Evolutionary conservation across 768 basidiomycete genomes (phyloP), one percentile per base, ranked within the genome.

Genomic region (Hortiboletus flavorubellus): DNA sequence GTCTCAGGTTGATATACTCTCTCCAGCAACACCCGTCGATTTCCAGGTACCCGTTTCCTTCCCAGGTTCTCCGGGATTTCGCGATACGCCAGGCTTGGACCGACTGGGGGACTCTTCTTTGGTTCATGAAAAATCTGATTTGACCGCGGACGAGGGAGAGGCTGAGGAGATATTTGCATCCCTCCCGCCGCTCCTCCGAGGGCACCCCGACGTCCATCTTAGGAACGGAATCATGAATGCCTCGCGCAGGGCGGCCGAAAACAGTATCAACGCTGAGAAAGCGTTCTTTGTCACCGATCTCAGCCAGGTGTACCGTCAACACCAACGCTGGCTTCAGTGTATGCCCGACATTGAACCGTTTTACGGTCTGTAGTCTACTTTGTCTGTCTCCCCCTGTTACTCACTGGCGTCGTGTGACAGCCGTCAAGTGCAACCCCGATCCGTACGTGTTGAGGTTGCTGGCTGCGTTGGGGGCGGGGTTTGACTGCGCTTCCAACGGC

Each of bases 381-480:
- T 55, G n/a, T 49, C 40, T 34, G 46, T 56, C 7, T 54, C 50
- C 59, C 66, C 64, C 57, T 66, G 62, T 66, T 65, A 44, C 65
- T 68, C 56, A 68, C 58, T 46, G 51, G 16, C 31, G 56, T 61
- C 58, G 21, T 48, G 59, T 59, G 61, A 51, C 68, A 93, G 93
- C 97, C 56, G 85, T 98, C 67, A 99, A 99, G 76, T 97, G 93
- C 75, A 99, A 99, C 76, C 96, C 97, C 21, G 96, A 98, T 66
- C 93, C 94, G 4, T 92, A 92, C 66, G 86, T 99, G 54, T 78
- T 98, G 48, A 87, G 93, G 56, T 81, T 99, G 47, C 83, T 99
- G 40, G 91, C 92, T 16, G 84, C 91, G 31, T 75, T 98, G 46
- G 97, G 97, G 29, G 77, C 91, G 2, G 94, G 94, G 15, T 99